These are phyloP conservation scores for Pholiota adiposa DNA, from an alignment of 1,284 basidiomycete genomes.

Conservation along the genomic window DNA sequence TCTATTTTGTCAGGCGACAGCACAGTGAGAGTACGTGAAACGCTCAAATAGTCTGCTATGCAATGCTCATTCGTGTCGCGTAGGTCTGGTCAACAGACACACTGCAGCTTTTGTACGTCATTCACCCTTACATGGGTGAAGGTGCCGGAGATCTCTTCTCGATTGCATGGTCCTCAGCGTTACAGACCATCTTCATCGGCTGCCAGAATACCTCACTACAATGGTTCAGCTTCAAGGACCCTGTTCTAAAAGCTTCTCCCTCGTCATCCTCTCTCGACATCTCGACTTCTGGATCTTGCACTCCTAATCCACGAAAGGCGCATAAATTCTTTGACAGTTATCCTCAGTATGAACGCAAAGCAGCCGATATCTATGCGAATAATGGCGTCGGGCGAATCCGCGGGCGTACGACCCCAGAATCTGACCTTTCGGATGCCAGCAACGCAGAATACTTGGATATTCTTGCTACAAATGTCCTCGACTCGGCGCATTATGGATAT, in stretches of 20 bases:
- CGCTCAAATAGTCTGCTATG: not conserved
- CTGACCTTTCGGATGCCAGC: conserved; percentile 27
- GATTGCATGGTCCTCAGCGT: conserved; percentile 75
- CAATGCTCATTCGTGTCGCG: conserved; percentile 13
- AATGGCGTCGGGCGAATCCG: conserved; percentile 39
- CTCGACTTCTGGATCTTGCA: conserved; percentile 46
- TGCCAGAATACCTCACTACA: conserved; percentile 91
- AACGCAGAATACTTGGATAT: conserved; percentile 55
- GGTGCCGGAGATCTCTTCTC: conserved; percentile 92
- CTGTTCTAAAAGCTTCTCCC: conserved; percentile 17
- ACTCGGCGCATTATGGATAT: conserved; percentile 94
- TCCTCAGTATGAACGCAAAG: conserved; percentile 66
- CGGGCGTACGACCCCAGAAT: conserved; percentile 34
- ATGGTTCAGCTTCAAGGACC: conserved; percentile 70
- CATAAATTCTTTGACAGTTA: conserved; percentile 88
- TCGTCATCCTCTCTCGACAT: conserved; percentile 27
- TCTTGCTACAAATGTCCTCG: conserved; percentile 70
- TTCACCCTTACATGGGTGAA: conserved; percentile 85
- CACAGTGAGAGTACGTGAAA: conserved; percentile 70
- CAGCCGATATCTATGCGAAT: conserved; percentile 64
- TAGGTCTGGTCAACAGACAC: conserved; percentile 87
- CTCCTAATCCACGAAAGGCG: conserved; percentile 54
- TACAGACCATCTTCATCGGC: conserved; percentile 84
- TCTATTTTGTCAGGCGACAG: conserved; percentile 67
- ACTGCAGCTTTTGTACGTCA: conserved; percentile 74